Base-by-base conservation (phyloP, 768 basidiomycete species). In the Lactarius evosmus region DNA sequence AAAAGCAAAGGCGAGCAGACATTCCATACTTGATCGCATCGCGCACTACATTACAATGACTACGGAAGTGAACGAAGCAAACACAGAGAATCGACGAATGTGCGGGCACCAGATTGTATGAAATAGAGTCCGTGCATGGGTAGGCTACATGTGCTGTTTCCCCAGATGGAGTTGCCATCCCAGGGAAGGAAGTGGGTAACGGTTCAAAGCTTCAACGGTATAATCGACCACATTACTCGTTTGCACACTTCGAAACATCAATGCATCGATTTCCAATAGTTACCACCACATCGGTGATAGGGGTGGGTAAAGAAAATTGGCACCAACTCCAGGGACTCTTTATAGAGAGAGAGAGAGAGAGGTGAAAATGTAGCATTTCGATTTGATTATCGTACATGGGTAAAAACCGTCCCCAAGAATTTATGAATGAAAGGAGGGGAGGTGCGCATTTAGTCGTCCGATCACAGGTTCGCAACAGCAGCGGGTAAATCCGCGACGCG, bases 401-500 rank as follows among this genome's bases (percentile, higher is more conserved):
- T 46, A 11, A 46, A 49, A 22, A 25, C 46, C 2, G 2, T 25
- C 12, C 3, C n/a, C n/a, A n/a, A 46, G 41, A 46, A 46, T 66
- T 33, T 56, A 61, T 57, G 63, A 52, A 50, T 41, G 57, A 54
- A 51, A 58, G 34, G 50, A 56, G 44, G 44, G 66, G 52, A 55
- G 40, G 11, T n/a, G n/a, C n/a, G n/a, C n/a, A n/a, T n/a, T n/a
- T n/a, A n/a, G n/a, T n/a, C 41, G n/a, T 12, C 7, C 6, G 25
- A 14, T 61, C 19, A 73, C 65, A 67, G 63, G 30, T 62, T 69
- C 36, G 71, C 67, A 50, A 76, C 80, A 1, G 72, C 72, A 36
- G 69, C 69, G 14, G 83, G 83, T 61, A 82, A 72, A 69, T 88
- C 86, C 12, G 77, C 70, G 27, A 96, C 88, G 56, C 80, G 82